Percentiles rank a stretch among this genome's conserved stretches.
Evolutionary conservation across 441 rosid genomes (phyloP).

Genomic region (Theobroma grandiflorum): DNA sequence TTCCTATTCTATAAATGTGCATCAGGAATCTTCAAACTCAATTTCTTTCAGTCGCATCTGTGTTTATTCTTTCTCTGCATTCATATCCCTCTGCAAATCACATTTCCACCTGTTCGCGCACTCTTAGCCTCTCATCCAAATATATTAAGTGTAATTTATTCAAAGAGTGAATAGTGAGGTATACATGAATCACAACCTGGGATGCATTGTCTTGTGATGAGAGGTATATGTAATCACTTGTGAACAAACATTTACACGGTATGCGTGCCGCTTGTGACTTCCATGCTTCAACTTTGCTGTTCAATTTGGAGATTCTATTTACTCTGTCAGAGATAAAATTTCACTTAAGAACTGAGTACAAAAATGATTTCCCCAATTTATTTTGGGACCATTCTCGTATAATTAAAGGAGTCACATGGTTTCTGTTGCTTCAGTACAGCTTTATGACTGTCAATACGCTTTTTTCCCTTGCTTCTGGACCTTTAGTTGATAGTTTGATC

Average conservation of each 20-base stretch:
- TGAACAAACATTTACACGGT: constrained; percentile 5
- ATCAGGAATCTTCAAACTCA: not conserved
- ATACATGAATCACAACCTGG: not conserved
- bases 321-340: constrained; percentile 24
- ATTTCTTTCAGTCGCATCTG: not conserved
- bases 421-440: not conserved
- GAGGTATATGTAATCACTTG: not conserved
- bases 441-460: constrained; percentile 5
- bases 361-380: not conserved
- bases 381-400: constrained; percentile 26
- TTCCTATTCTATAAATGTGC: not conserved
- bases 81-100: not conserved
- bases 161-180: not conserved
- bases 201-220: not conserved
- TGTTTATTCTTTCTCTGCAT: not conserved
- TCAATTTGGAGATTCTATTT: not conserved
- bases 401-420: constrained; percentile 23
- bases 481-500: not conserved
- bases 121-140: not conserved
- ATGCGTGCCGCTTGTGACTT: constrained; percentile 15
- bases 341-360: not conserved
- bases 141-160: not conserved
- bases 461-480: not conserved
- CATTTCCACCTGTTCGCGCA: not conserved
- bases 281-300: not conserved